Base-by-base conservation (phyloP, 176 grass and related monocot species). In the Aegilops sharonensis region DNA sequence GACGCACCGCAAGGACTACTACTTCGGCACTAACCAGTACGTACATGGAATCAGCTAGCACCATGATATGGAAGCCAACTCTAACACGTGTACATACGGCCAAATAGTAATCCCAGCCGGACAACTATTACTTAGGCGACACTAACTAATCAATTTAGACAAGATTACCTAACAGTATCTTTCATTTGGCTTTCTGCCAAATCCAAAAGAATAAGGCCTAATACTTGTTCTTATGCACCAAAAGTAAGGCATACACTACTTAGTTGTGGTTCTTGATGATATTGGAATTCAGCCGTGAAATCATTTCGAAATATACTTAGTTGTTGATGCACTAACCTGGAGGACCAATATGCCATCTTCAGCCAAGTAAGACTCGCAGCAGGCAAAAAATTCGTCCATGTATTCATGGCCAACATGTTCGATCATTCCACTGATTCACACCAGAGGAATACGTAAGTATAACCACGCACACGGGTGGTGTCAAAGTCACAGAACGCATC, bases 391-490 rank as follows among this genome's bases (percentile, higher is more conserved):
- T 8, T 72, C 37, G 5, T 72, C 37, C 21, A 13, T 43, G 37
- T 72, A 45, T 43, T 72, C 37, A 70, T 70, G 67, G 67, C 67
- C 67, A 70, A 70, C 67, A 70, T 70, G 67, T 70, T 70, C 67
- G 0, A 70, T 70, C 67, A 70, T 24, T 3, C n/a, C 37, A 3
- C 69, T 72, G 69, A 43, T 45, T 73, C 24, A 73, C 11, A 73
- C 3, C 37, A 70, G 8, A 39, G 34, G 8, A 73, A 45, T 45
- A 25, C 3, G 5, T 73, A 73, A 73, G 5, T 65, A 65, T 65
- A 65, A 31, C 2, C 11, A 65, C 11, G 3, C 11, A 8, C 70
- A 25, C 1, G 11, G 37, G 39, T 43, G n/a, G 23, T 25, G 21
- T 73, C 21, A 0, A 43, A 73, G 39, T 14, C n/a, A 73, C 11